Evolutionary conservation across 116 monocot genomes (phyloP), one percentile per base, ranked within the genome.

Genomic region (Thalassia testudinum): DNA sequence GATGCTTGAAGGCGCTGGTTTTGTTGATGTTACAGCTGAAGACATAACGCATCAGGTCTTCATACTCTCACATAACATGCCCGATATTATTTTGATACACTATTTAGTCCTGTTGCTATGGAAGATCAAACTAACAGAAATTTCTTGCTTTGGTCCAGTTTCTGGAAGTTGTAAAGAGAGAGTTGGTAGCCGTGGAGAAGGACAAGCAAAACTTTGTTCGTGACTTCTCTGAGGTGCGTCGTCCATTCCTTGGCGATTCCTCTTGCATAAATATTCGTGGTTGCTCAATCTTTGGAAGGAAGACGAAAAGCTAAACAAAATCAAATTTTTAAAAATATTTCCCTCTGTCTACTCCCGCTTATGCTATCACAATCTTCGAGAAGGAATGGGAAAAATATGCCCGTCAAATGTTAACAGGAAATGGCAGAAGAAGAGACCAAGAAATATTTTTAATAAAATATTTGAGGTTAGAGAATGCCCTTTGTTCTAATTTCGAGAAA

Each of bases 1-100:
- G 93, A 81, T 95, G 84, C 80, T 95, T 1, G 61, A 63, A 70
- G 75, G 75, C 70, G 84, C 87, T 60, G 93, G 93, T 54, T 95
- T 95, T 47, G 40, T 54, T 28, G 71, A 81, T 16, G 88, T 95
- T 47, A 47, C 76, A 54, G 87, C 93, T 16, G 93, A 95, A 76
- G 93, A 95, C 44, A 59, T 78, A 17, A 95, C 93, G 15, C 24
- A 85, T 54, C 88, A 95, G 93, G 93, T 92, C 67, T 42, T 34
- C 6, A 34, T 10, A 34, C 30, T 5, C 6, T 7, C 6, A 34
- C 10, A 34, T 34, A 21, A 27, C 3, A 58, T 34, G 8, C 44
- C 0, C 1, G 43, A 7, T 19, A 0, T 47, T 52, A 45, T 27
- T 26, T 42, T 51, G 4, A 7, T 6, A 1, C 4, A 13, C 2